Base-by-base conservation (phyloP, 306 rosid species). In the Styphnolobium japonicum region DNA sequence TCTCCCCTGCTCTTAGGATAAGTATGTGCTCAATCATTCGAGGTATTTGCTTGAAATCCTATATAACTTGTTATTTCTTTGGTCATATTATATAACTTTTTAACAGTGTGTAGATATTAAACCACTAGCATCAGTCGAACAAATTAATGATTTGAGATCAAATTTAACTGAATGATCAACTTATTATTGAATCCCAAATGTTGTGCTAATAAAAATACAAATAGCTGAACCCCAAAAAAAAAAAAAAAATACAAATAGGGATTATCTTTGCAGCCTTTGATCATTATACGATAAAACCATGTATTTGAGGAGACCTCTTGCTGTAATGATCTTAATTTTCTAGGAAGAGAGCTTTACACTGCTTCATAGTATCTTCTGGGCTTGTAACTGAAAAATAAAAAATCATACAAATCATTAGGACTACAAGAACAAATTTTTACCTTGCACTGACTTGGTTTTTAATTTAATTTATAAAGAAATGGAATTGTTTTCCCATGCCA, bases 321-420 rank as follows among this genome's bases (percentile, higher is more conserved):
- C 71, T 48, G 75, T 77, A 60, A 60, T 40, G n/a, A 62, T 79
- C 68, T 85, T 60, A 90, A 67, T 27, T 81, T 81, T 73, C 79
- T n/a, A 87, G 81, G 81, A 95, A 95, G 75, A 92, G 82, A 79
- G 91, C 88, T 81, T 77, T 85, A 53, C 98, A 95, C 87, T 85
- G 94, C 88, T 83, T 75, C 33, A 87, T 55, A 9, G 98, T 92
- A 40, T 95, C 98, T 58, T 90, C 93, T 16, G 96, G 98, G 80
- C 90, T 91, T 29, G 90, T 86, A 61, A 95, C 98, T 95, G 95
- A 75, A 77, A 64, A 31, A 70, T 27, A 1, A 6, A 4, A 8
- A 21, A 69, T 7, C 39, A 25, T 14, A 71, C 56, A 61, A 51
- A 29, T 16, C 3, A 2, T 71, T 33, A 83, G 75, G 39, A 48